Conservation (phyloP, 768 basidiomycete genomes). For the Cyclocybe cylindracea region DNA sequence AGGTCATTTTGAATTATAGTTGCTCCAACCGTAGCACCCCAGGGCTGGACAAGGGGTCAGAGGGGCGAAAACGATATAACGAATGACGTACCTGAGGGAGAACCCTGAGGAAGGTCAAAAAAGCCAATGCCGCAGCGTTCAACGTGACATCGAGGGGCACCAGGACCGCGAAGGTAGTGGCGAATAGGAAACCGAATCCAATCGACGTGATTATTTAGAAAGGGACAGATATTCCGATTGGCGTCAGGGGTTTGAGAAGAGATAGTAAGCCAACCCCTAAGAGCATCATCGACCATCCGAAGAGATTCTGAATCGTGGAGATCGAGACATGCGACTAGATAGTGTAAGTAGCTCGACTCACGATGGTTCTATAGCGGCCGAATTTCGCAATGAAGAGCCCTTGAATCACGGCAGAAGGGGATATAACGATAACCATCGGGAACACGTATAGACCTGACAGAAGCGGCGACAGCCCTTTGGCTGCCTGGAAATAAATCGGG, state of each 20-base stretch:
- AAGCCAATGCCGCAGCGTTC: constrained; percentile 45
- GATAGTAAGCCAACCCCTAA: constrained; percentile 37
- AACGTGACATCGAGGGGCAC: constrained; percentile 41
- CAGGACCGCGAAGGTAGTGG: constrained; percentile 42
- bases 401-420: constrained; percentile 2
- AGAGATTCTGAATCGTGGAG: constrained; percentile 19
- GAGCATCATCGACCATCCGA: constrained; percentile 37
- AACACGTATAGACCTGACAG: background rate
- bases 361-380: background rate
- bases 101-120: constrained; percentile 38
- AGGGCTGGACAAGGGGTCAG: constrained; percentile 30
- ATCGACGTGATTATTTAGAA: constrained; percentile 18
- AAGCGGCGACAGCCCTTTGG: background rate
- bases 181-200: constrained; percentile 12
- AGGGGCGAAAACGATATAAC: background rate
- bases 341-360: background rate
- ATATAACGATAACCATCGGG: background rate
- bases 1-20: constrained; percentile 56
- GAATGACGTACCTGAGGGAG: constrained; percentile 31
- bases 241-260: constrained; percentile 14
- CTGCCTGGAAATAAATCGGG: constrained; percentile 2
- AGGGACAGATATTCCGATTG: constrained; percentile 12
- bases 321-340: background rate
- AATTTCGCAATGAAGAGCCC: constrained; percentile 1
- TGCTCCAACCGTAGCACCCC: constrained; percentile 53